These are phyloP conservation scores for Apiospora arundinis DNA, from an alignment of 2,329 filamentous ascomycete species.

Conservation along the genomic window DNA sequence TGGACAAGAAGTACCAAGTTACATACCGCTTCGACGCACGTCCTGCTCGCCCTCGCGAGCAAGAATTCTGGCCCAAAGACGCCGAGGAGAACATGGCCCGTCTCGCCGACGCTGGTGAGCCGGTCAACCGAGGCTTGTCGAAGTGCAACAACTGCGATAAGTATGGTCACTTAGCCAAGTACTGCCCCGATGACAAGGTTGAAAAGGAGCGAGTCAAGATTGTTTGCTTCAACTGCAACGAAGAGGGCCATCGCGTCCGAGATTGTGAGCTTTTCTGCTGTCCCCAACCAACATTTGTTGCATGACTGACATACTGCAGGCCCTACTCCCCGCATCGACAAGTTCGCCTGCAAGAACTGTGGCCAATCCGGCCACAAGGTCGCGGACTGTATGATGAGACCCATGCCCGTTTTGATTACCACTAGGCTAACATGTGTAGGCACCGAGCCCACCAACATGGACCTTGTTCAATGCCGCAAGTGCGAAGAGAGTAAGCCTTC, in stretches of 20 bases:
- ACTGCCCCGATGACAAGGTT: constrained; percentile 63
- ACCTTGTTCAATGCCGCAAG: constrained; percentile 69
- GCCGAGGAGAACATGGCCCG: constrained; percentile 67
- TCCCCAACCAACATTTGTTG: constrained; percentile 27
- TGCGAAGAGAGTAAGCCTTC: constrained; percentile 62
- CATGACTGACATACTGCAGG: constrained; percentile 46
- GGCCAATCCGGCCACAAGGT: constrained; percentile 59
- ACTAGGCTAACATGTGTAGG: constrained; percentile 36
- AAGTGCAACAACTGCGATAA: constrained; percentile 70
- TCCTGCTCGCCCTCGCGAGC: constrained; percentile 64
- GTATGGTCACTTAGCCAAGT: constrained; percentile 66
- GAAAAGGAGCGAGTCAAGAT: constrained; percentile 57
- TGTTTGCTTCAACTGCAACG: constrained; percentile 69
- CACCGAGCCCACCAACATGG: constrained; percentile 65
- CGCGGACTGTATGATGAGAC: constrained; percentile 53
- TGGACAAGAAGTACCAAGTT: constrained; percentile 68
- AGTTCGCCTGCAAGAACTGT: constrained; percentile 73
- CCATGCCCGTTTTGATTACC: neutral
- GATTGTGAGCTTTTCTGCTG: constrained; percentile 61
- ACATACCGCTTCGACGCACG: constrained; percentile 66
- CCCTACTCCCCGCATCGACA: constrained; percentile 66
- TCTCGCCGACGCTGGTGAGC: constrained; percentile 69
- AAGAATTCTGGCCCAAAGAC: constrained; percentile 63
- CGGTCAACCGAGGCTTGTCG: constrained; percentile 63
- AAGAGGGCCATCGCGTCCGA: constrained; percentile 69